Base-by-base conservation (phyloP, 371 early-diverging fungal species). In the Smittium culicis region DNA sequence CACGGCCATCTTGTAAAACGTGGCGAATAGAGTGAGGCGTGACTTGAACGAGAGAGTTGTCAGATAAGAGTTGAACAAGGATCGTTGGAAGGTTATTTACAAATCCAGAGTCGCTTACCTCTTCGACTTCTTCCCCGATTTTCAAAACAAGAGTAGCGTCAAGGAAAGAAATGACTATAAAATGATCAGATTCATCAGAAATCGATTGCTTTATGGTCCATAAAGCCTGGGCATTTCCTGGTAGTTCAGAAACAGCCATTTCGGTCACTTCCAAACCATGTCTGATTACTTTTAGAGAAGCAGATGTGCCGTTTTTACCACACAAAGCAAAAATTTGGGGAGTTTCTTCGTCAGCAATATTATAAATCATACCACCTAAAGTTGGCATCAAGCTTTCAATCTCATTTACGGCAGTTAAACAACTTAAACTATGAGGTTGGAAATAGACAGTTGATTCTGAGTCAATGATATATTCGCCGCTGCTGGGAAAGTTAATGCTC, bases 101-200 rank as follows among this genome's bases (percentile, higher is more conserved):
- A 70, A 97, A 87, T 1, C 93, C 95, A 0, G 93, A 87, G 72
- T 94, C 96, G 0, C 85, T 81, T 2, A 91, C 92, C 77, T 96
- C 98, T 72, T 93, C 94, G 1, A 96, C 93, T 1, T 90, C 92
- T 71, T 96, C 97, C 2, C 93, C 96, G 73, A 95, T 91, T 0
- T 88, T 85, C 29, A 98, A 79, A 1, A 93, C 94, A 35, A 97
- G 78, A 0, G 97, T 98, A 2, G 92, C 92, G 70, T 94, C 91
- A 1, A 84, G 81, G 73, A 98, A 96, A 0, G 94, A 91, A 0
- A 96, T 92, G 20, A 95, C 86, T 66, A 98, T 96, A 70, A 88
- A 92, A 0, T 89, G 82, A 61, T 93, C 93, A 70, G 73, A 84
- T 68, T 82, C 80, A 59, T 88, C 85, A 68, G 59, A 56, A 24